phyloP scores from a whole-genome alignment of 129 eudicot genomes.

The Rutidosis leptorrhynchoides region DNA sequence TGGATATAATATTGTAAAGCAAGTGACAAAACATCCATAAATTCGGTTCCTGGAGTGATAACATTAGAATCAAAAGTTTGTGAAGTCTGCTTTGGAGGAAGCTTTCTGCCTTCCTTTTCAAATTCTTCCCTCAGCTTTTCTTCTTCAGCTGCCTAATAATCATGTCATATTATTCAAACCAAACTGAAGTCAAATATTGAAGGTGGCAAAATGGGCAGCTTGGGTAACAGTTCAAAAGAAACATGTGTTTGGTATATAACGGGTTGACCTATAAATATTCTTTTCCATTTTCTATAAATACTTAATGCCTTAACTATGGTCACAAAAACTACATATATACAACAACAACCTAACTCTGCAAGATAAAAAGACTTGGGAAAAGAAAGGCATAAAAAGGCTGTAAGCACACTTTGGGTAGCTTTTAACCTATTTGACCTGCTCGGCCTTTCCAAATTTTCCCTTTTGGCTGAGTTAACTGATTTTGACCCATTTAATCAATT shows the following conservation, averaged over 20 bases:
- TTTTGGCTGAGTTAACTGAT: background rate
- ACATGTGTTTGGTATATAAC: background rate
- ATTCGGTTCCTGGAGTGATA: constrained; percentile 92
- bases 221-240: background rate
- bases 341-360: background rate
- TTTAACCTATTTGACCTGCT: background rate
- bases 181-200: background rate
- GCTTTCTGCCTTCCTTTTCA: constrained; percentile 90
- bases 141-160: constrained; percentile 87
- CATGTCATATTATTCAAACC: constrained; percentile 17
- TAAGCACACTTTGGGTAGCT: background rate
- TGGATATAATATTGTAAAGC: constrained; percentile 88
- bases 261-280: background rate
- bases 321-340: background rate
- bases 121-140: constrained; percentile 82
- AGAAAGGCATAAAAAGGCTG: too few species aligned
- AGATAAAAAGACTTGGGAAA: background rate
- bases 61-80: constrained; percentile 94
- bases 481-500: background rate
- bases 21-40: constrained; percentile 74
- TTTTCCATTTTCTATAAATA: background rate
- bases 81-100: constrained; percentile 85
- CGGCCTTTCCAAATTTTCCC: background rate
- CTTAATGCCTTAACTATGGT: background rate
- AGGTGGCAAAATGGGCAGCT: background rate